Conservation (phyloP, 768 basidiomycete species). For the Boletus huronensis region DNA sequence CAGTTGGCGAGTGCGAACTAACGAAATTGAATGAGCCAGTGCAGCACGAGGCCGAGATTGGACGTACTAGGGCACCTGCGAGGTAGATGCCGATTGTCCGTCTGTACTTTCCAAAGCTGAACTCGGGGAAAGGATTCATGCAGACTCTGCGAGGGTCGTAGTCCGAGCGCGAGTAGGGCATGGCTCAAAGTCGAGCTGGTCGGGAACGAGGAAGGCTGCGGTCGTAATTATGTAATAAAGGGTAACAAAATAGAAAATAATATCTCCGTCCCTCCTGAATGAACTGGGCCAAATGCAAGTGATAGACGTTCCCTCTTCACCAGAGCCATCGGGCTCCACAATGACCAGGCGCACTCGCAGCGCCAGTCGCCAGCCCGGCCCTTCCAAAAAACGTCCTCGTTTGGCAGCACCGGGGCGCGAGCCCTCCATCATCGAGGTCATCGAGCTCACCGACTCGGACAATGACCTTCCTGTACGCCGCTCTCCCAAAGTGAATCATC, state of each 20-base stretch:
- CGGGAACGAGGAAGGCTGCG: slow-evolving; percentile 6
- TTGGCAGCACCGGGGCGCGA: background rate
- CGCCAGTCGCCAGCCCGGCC: slow-evolving; percentile 18
- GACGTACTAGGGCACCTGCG: slow-evolving; percentile 84
- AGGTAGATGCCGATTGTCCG: slow-evolving; percentile 86
- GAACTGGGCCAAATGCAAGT: slow-evolving; percentile 20
- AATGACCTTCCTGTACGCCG: slow-evolving; percentile 26
- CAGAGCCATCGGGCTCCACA: slow-evolving; percentile 15
- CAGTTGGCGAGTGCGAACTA: slow-evolving; percentile 95
- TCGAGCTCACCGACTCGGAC: slow-evolving; percentile 54
- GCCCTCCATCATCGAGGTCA: slow-evolving; percentile 31
- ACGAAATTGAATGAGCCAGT: background rate
- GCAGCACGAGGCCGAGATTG: background rate
- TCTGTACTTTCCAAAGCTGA: slow-evolving; percentile 72
- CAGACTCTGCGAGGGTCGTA: slow-evolving; percentile 90
- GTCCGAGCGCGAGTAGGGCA: slow-evolving; percentile 60
- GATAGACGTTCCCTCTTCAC: slow-evolving; percentile 27
- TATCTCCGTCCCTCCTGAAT: background rate
- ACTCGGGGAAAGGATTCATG: slow-evolving; percentile 78
- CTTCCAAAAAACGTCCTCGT: slow-evolving; percentile 15
- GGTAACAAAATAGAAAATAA: background rate
- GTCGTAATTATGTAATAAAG: slow-evolving; percentile 20
- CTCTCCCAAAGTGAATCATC: background rate
- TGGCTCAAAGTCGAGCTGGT: too few relatives aligned
- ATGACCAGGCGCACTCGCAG: slow-evolving; percentile 17